Conservation (phyloP, 192 early-diverging fungal species). For the Umbelopsis sp. region DNA sequence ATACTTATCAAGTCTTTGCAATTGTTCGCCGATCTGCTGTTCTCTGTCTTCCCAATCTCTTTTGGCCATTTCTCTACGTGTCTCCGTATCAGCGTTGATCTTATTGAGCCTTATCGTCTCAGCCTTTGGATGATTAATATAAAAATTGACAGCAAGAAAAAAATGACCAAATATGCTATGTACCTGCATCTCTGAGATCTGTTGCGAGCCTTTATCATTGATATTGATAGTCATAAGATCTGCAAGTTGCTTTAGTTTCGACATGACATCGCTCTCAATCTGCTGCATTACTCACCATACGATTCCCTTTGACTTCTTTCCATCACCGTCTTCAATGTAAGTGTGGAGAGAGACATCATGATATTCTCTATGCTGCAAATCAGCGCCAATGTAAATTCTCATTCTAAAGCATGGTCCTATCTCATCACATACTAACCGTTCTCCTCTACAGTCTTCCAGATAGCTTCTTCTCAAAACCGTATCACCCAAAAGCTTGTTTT, state of each 20-base stretch:
- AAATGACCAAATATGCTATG: too few species aligned
- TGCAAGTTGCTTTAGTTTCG: background rate
- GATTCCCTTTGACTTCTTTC: background rate
- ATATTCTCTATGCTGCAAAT: constrained; percentile 2
- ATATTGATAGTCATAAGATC: background rate
- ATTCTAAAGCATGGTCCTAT: background rate
- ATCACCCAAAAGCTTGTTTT: background rate
- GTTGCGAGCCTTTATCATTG: background rate
- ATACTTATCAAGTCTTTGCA: background rate
- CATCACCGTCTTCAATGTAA: constrained; percentile 5
- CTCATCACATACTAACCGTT: background rate
- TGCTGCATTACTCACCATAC: background rate
- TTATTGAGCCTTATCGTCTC: background rate
- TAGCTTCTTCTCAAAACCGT: constrained; percentile 26
- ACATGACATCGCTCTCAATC: background rate
- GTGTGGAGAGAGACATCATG: constrained; percentile 8
- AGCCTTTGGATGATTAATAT: background rate
- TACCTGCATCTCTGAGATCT: constrained; percentile 2
- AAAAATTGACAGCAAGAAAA: too few species aligned
- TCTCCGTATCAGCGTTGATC: background rate
- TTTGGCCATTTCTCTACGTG: background rate
- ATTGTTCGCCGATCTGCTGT: background rate
- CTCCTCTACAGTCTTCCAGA: constrained; percentile 29
- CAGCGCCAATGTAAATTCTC: too few species aligned
- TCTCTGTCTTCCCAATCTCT: background rate